Evolutionary conservation across 768 basidiomycete genomes (phyloP).

Genomic region (Suillus subalutaceus): DNA sequence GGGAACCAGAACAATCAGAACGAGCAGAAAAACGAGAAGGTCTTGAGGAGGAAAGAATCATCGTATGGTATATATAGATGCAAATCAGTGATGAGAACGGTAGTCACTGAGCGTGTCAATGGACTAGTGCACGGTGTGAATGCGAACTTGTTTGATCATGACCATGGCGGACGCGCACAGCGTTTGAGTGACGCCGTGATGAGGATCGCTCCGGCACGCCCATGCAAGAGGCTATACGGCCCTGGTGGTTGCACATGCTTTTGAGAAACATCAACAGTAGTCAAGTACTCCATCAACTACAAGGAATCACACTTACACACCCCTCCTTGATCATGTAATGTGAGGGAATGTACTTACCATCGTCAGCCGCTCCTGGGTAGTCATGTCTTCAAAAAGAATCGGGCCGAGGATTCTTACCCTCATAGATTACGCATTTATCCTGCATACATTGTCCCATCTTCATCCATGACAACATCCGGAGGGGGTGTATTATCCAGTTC

Average conservation of each 20-base stretch:
- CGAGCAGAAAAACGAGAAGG: not conserved
- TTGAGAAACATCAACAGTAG: conserved; percentile 1
- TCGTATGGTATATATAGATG: not conserved
- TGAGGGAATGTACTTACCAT: not conserved
- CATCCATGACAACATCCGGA: conserved; percentile 51
- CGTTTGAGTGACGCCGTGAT: not conserved
- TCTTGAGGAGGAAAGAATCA: not conserved
- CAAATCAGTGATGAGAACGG: not conserved
- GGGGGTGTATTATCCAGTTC: conserved; percentile 20
- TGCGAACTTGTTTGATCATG: not conserved
- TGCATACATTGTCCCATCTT: conserved; percentile 62
- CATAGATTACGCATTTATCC: conserved; percentile 24
- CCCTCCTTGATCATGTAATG: not conserved
- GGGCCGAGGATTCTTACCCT: not conserved
- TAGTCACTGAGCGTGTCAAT: conserved; percentile 3
- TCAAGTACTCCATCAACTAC: not conserved
- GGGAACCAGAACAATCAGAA: not conserved
- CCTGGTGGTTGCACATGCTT: not conserved
- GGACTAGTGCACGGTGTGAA: not conserved
- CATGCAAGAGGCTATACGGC: not conserved
- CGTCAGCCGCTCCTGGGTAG: not conserved
- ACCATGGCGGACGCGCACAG: not conserved
- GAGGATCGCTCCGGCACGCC: not conserved
- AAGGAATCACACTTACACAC: too few relatives aligned
- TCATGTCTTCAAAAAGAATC: not conserved